Conservation (phyloP, 2,329 filamentous ascomycete species). For the Fusarium proliferatum region DNA sequence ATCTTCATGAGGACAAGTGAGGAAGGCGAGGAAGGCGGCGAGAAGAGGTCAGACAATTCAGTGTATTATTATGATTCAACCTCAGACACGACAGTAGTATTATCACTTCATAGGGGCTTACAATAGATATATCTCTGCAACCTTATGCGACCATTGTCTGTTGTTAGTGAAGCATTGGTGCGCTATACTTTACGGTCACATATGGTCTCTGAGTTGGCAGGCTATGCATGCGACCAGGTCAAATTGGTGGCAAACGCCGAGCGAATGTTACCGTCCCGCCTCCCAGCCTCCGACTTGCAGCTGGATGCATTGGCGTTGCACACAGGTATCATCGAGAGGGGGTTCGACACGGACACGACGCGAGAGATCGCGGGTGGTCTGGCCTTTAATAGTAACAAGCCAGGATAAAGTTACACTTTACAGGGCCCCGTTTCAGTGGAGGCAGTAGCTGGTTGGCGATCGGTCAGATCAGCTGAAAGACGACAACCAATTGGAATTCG, state of each 20-base stretch:
- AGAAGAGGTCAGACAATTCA: neutral
- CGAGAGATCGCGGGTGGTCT: conserved; percentile 40
- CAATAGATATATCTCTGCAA: conserved; percentile 26
- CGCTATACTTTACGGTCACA: neutral
- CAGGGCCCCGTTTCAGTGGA: conserved; percentile 12
- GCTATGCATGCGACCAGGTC: conserved; percentile 14
- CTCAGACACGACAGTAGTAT: conserved; percentile 31
- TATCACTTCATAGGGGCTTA: conserved; percentile 21
- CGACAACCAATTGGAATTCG: conserved; percentile 14
- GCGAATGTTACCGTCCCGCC: conserved; percentile 2
- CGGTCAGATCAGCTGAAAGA: conserved; percentile 24
- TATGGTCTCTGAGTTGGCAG: conserved; percentile 21
- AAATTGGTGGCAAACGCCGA: neutral
- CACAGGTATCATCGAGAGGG: conserved; percentile 23
- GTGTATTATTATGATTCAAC: conserved; percentile 23
- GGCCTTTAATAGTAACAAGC: conserved; percentile 40
- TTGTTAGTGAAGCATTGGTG: conserved; percentile 1
- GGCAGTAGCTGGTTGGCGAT: conserved; percentile 18
- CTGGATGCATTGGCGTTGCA: conserved; percentile 27
- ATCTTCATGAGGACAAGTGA: conserved; percentile 32
- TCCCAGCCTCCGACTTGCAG: conserved; percentile 35
- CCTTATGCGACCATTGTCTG: neutral
- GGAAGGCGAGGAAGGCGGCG: neutral
- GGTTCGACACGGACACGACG: conserved; percentile 41
- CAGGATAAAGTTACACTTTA: conserved; percentile 6